Conservation (phyloP, 2,329 filamentous ascomycete genomes). For the Trichoderma gracile region DNA sequence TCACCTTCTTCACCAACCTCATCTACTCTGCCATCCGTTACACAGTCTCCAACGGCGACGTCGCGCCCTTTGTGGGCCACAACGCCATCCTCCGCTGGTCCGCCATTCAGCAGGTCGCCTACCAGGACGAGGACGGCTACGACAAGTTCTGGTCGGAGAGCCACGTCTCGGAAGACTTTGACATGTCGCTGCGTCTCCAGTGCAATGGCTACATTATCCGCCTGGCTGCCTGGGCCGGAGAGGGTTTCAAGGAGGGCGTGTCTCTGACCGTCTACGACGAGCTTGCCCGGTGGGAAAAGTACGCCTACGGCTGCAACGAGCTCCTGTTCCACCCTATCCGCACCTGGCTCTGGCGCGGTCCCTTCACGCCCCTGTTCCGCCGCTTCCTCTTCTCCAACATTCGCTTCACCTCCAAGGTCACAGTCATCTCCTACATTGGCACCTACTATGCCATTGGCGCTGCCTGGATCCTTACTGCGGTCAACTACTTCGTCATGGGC, state of each 20-base stretch:
- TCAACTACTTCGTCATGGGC: constrained; percentile 74
- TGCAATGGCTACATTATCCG: constrained; percentile 71
- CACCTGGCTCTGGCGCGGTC: constrained; percentile 71
- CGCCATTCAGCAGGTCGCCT: constrained; percentile 72
- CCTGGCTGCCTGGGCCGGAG: constrained; percentile 69
- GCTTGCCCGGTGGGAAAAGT: constrained; percentile 82
- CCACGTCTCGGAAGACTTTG: constrained; percentile 79
- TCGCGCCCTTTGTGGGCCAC: constrained; percentile 79
- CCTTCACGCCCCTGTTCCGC: constrained; percentile 77
- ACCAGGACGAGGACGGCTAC: constrained; percentile 67
- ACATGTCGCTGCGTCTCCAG: constrained; percentile 77
- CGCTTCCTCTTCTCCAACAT: constrained; percentile 73
- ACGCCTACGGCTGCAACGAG: constrained; percentile 82
- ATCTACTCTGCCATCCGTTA: constrained; percentile 77
- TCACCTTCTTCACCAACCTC: constrained; percentile 71
- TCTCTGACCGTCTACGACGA: constrained; percentile 84
- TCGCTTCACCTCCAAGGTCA: constrained; percentile 73
- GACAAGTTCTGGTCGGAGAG: constrained; percentile 82
- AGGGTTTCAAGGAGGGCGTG: constrained; percentile 81
- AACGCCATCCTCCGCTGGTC: constrained; percentile 76
- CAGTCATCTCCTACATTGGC: constrained; percentile 74
- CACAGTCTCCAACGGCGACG: constrained; percentile 74
- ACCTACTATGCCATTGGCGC: constrained; percentile 79
- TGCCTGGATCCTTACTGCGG: constrained; percentile 70
- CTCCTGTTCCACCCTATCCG: constrained; percentile 76